Conservation (phyloP, 106 monocot genomes). For the Gastrodia elata region DNA sequence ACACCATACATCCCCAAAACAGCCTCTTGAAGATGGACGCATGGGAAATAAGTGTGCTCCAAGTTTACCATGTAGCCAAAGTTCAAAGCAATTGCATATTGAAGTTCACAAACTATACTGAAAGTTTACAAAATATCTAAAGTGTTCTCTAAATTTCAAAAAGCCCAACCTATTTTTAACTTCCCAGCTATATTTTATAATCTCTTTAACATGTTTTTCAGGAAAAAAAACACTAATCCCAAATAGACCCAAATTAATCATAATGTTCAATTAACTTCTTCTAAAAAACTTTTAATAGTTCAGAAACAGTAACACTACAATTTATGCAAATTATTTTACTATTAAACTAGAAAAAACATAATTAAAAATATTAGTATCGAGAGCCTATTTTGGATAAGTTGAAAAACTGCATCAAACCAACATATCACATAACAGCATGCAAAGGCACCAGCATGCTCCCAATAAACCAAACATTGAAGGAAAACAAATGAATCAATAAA, state of each 20-base stretch:
- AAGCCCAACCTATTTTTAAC: neutral
- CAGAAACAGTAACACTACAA: neutral
- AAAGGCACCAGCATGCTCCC: neutral
- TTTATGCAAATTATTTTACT: neutral
- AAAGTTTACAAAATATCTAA: neutral
- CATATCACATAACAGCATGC: neutral
- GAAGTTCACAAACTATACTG: neutral
- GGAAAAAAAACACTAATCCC: neutral
- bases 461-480: neutral
- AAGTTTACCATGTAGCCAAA: neutral
- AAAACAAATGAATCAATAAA: neutral
- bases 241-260: neutral
- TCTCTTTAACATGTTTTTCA: neutral
- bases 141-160: neutral
- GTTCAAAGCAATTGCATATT: neutral
- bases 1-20: no score
- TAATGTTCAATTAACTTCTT: neutral
- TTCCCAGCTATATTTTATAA: neutral
- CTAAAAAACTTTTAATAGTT: no score
- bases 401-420: neutral
- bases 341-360: neutral
- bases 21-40: no score
- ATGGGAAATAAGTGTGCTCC: neutral
- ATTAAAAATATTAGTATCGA: neutral
- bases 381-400: neutral